Evolutionary conservation across 73 alveolate species (phyloP), one percentile per base, ranked within the genome.

Genomic region (Paramecium sexaurelia): DNA sequence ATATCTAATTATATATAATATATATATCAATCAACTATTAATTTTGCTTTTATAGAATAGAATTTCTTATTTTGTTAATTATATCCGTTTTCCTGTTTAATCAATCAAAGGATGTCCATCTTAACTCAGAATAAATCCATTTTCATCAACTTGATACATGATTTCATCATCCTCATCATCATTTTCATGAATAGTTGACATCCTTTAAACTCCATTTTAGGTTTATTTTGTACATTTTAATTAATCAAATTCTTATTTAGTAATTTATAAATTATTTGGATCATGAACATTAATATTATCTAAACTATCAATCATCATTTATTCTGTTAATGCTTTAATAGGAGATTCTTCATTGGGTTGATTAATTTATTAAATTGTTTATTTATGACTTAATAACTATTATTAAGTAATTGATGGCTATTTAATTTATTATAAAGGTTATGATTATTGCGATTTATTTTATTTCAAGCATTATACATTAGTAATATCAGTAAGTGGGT

Each of bases 31-130:
- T 61, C 83, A 61, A 61, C 83, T 61, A 61, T 26, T 13, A 39
- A 22, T 15, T 73, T 73, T 73, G 29, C 56, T 73, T 73, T 73
- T 73, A 73, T 36, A 73, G 37, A 36, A 73, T 73, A 15, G 22
- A 10, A 73, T 11, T 36, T 73, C 87, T 7, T 73, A 36, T 73
- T 73, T 39, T 39, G 55, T 36, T 73, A 73, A 73, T 39, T 73
- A 36, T 7, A 73, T 73, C 13, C 57, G n/a, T 73, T 39, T 73
- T 73, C 87, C 87, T 27, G 36, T 36, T 4, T 73, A 17, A 32
- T 73, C 87, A 27, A 73, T 36, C 35, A 73, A 73, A 13, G 55
- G 87, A 73, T 73, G 87, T 39, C 87, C 87, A 73, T 73, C 87
- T 19, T 73, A 33, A 73, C 57, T 73, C 13, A 73, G 57, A 27